These are phyloP conservation scores for Chaetomidium leptoderma DNA, from an alignment of 495 filamentous ascomycete genomes.

Conservation along the genomic window DNA sequence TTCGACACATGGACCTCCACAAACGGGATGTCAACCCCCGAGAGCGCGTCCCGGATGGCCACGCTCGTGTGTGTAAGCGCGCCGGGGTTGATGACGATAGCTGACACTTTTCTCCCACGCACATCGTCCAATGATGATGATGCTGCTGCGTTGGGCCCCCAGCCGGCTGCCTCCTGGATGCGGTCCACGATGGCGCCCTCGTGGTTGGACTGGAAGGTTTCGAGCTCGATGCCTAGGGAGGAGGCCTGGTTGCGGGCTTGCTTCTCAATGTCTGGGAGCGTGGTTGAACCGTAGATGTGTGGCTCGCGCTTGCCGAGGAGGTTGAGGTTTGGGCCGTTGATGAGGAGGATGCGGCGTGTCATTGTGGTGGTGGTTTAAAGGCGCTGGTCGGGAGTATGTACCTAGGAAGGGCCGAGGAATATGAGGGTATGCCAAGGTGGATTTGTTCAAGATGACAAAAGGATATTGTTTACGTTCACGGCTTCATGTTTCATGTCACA, in stretches of 20 bases:
- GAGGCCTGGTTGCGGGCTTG: slow-evolving; percentile 42
- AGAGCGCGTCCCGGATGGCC: slow-evolving; percentile 62
- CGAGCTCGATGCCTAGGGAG: slow-evolving; percentile 40
- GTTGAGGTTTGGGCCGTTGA: slow-evolving; percentile 80
- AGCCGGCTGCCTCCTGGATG: slow-evolving; percentile 51
- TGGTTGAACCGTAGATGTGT: slow-evolving; percentile 62
- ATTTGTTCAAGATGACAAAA: too few species aligned
- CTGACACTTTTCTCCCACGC: slow-evolving; percentile 40
- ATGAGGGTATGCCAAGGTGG: too few species aligned
- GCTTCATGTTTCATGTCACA: too few species aligned
- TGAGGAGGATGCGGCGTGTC: slow-evolving; percentile 60
- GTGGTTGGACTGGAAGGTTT: slow-evolving; percentile 61
- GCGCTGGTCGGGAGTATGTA: neutral
- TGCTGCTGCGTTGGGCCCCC: slow-evolving; percentile 18
- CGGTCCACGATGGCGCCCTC: slow-evolving; percentile 61
- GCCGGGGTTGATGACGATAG: slow-evolving; percentile 66
- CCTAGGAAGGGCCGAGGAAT: too few species aligned
- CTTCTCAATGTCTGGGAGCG: slow-evolving; percentile 55
- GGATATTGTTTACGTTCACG: too few species aligned
- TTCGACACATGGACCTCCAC: slow-evolving; percentile 69
- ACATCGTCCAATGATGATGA: too few species aligned
- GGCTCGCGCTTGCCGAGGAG: slow-evolving; percentile 71
- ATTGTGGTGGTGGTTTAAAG: slow-evolving; percentile 8
- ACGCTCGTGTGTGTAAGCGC: slow-evolving; percentile 66
- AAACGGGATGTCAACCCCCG: slow-evolving; percentile 61